Base-by-base conservation (phyloP, 768 basidiomycete genomes). In the Boletus rubroflammeus region DNA sequence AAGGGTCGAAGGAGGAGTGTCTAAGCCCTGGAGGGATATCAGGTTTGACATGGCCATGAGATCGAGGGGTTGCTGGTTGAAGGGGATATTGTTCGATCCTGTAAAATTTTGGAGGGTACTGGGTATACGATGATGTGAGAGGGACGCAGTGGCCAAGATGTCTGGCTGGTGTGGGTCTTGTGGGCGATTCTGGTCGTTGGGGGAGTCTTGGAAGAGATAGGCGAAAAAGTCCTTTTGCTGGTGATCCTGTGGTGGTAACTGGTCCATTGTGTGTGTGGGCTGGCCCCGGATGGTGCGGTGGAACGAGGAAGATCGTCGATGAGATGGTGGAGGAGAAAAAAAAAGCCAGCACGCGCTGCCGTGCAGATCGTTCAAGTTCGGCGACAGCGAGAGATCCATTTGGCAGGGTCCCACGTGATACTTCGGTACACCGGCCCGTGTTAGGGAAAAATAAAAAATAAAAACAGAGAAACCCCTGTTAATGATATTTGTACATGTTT, bases 11-110 rank as follows among this genome's bases (percentile, higher is more conserved):
- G 55, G 26, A 2, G 54, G 7, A 1, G 66, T 13, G 41, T 77
- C 80, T 28, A 78, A 62, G 39, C 70, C 75, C 54, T 78, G 80
- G 65, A 80, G 72, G 32, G 78, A 74, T 67, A 85, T 78, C 40
- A 84, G 60, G 62, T 78, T 81, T 29, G 75, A 73, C 65, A 67
- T 60, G 56, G 64, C 51, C 54, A 66, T 63, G 47, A 85, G 70
- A 62, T 80, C 82, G 70, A 84, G 74, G 52, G 78, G 80, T 6
- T 56, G 66, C 34, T 60, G 71, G 50, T 48, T 58, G 52, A 62
- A 64, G 29, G 45, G 10, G 19, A 54, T n/a, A 28, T 40, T 60
- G 39, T 11, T 53, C 5, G 56, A 55, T 59, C 42, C 62, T 0
- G 61, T 0, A 3, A 58, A 48, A 28, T 51, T 56, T 34, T 48